Percentiles rank a stretch among this genome's conserved stretches.
phyloP scores from a whole-genome alignment of 352 stramenopile species.

The Globisporangium spiculum region DNA sequence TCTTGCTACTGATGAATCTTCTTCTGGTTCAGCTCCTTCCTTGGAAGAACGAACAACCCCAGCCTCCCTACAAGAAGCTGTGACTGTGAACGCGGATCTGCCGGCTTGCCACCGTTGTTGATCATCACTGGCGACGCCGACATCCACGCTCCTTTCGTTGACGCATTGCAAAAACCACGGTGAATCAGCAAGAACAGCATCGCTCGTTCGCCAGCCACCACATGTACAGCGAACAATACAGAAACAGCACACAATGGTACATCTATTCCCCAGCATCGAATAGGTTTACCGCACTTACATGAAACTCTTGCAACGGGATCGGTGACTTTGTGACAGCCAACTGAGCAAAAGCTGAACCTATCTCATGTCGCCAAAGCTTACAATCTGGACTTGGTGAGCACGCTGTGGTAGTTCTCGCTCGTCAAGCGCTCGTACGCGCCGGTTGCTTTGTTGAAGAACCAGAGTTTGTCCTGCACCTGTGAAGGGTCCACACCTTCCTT shows the following conservation, averaged over 20 bases:
- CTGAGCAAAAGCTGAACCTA: background rate
- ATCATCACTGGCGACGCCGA: constrained; percentile 30
- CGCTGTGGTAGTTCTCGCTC: constrained; percentile 49
- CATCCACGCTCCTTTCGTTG: background rate
- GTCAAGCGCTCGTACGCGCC: constrained; percentile 56
- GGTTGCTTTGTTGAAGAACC: constrained; percentile 49
- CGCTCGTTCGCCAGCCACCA: background rate
- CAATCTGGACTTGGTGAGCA: constrained; percentile 53
- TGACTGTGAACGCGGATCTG: constrained; percentile 16
- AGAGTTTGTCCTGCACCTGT: constrained; percentile 52
- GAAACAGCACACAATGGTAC: background rate
- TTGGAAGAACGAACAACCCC: background rate
- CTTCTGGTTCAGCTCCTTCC: background rate
- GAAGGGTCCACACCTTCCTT: constrained; percentile 77
- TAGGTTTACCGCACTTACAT: background rate
- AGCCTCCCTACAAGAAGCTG: background rate
- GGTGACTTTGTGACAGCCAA: background rate
- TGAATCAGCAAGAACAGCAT: background rate
- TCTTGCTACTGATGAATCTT: too few species aligned
- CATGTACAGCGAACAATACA: background rate
- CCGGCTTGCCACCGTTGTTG: constrained; percentile 29
- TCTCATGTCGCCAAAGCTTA: constrained; percentile 15
- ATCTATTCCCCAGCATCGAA: background rate
- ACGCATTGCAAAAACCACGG: background rate
- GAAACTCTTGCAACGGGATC: background rate